Evolutionary conservation across 352 stramenopile genomes (phyloP), one percentile per base, ranked within the genome.

Genomic region (Phytophthora aleatoria): DNA sequence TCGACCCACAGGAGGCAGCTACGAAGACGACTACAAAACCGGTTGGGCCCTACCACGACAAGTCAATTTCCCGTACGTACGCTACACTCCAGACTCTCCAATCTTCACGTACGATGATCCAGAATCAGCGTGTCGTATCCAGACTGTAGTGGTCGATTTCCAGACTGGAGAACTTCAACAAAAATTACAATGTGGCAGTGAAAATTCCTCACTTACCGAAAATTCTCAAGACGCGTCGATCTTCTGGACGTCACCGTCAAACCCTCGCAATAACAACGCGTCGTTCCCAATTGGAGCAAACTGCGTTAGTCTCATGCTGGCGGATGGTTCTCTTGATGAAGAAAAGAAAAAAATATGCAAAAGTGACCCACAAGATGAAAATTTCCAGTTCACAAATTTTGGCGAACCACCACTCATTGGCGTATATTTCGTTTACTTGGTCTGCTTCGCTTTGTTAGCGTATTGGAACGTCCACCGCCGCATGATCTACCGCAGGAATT

Each of bases 261-360:
- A 83, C 30, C 55, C 62, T 10, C 64, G 64, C 13, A 85, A 85
- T 54, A 83, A 83, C 58, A 85, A 85, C 43, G 74, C 74, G 38
- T 81, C 64, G 5, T 83, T 85, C 41, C 76, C 76, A 3, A 48
- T 83, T 16, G 74, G 73, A 48, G 76, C 74, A 0, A 31, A 61
- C 6, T 85, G 74, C 56, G 50, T 49, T 3, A 78, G 61, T 45
- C 49, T 78, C 20, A 75, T 78, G 70, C 3, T 61, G 3, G 12
- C 33, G 1, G 62, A 70, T 31, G 70, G 62, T 11, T 57, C 26
- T 5, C 53, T 73, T 1, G 54, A 78, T 41, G 51, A 30, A 31
- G 54, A 47, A 4, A 67, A 41, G 15, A 70, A 67, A 30, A 30
- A 24, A 0, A 44, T 35, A 1, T 78, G 66, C 39, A 38, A 51